Conservation (phyloP, 148 eudicot genomes). For the Bassia scoparia region DNA sequence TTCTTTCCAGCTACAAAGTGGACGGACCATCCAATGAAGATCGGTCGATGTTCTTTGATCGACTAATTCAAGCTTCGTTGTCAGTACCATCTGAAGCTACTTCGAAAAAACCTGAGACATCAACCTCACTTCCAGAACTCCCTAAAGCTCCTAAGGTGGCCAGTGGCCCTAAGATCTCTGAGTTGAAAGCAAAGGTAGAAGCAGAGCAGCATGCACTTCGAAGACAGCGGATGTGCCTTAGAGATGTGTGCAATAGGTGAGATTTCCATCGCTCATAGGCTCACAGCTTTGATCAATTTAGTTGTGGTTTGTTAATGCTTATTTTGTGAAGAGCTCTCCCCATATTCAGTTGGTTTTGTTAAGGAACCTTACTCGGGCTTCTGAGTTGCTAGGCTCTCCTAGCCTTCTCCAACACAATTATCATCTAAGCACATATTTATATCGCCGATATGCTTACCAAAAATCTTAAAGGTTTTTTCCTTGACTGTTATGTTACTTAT, state of each 20-base stretch:
- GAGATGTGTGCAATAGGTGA: constrained; percentile 97
- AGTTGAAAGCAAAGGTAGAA: constrained; percentile 87
- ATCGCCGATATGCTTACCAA: background rate
- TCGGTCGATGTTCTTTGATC: constrained; percentile 70
- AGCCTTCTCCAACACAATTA: background rate
- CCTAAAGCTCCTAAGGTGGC: constrained; percentile 89
- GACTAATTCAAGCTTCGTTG: constrained; percentile 72
- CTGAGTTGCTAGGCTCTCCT: background rate
- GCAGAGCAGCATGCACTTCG: constrained; percentile 97
- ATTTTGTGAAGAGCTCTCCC: background rate
- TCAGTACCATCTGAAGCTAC: constrained; percentile 58
- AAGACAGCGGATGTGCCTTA: constrained; percentile 94
- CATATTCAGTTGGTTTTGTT: background rate
- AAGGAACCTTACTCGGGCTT: background rate
- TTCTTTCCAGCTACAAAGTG: constrained; percentile 50
- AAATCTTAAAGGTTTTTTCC: background rate
- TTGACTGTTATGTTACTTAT: no score
- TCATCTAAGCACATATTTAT: background rate
- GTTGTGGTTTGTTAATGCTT: background rate
- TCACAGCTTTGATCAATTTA: background rate
- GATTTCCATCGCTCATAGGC: constrained; percentile 5
- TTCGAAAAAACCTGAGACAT: constrained; percentile 35
- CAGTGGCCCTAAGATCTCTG: constrained; percentile 79
- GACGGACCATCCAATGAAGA: constrained; percentile 69
- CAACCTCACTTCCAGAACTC: constrained; percentile 57